phyloP scores from a whole-genome alignment of 345 rosid genomes.

The Cardamine chenopodiifolia region DNA sequence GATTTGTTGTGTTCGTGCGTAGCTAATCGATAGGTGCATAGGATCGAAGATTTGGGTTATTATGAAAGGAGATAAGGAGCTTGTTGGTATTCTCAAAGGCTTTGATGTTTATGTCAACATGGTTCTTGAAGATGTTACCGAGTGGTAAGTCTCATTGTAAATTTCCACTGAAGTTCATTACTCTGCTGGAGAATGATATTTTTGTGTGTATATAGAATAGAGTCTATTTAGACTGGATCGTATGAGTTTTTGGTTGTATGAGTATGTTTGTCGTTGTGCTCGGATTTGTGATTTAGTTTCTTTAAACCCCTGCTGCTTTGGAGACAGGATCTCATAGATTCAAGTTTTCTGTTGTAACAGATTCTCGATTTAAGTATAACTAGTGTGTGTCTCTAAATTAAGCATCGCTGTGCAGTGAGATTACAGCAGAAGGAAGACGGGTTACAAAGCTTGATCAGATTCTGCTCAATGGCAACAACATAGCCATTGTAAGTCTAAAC shows the following conservation, averaged over 20 bases:
- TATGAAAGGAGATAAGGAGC: slow-evolving; percentile 94
- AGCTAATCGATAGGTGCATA: slow-evolving; percentile 81
- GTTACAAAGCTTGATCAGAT: slow-evolving; percentile 94
- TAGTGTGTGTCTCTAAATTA: background rate
- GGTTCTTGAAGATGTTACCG: slow-evolving; percentile 79
- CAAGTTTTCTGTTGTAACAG: background rate
- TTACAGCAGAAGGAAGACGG: slow-evolving; percentile 86
- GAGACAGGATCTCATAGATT: background rate
- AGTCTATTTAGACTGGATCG: background rate
- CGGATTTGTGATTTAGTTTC: background rate
- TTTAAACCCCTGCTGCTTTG: background rate
- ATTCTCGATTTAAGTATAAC: background rate
- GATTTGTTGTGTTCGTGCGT: slow-evolving; percentile 42
- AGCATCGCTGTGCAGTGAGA: slow-evolving; percentile 64
- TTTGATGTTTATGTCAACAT: slow-evolving; percentile 83
- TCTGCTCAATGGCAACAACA: slow-evolving; percentile 91
- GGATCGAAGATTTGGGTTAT: slow-evolving; percentile 91
- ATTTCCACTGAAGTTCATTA: background rate
- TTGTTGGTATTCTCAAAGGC: slow-evolving; percentile 75
- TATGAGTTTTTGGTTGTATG: background rate
- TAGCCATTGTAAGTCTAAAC: slow-evolving; percentile 73
- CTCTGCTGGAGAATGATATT: slow-evolving; percentile 1
- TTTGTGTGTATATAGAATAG: background rate
- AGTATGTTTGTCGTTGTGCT: background rate
- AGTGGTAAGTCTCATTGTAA: slow-evolving; percentile 52